Base-by-base conservation (phyloP, 164 flowering plant genomes). In the Echeveria elegans region DNA sequence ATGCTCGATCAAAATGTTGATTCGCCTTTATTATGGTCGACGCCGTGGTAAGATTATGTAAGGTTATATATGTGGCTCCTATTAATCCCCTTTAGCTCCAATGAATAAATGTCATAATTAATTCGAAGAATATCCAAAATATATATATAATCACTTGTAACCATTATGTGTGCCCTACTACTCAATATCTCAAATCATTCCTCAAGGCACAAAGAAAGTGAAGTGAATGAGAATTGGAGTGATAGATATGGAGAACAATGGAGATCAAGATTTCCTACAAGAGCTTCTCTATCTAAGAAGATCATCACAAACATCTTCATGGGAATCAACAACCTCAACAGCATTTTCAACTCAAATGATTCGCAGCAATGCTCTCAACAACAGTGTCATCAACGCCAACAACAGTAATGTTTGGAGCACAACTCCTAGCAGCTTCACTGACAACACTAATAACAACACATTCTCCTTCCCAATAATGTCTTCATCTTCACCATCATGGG, bases 201-300 rank as follows among this genome's bases (percentile, higher is more conserved):
- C 7, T 50, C 26, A 50, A 50, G 56, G 56, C 28, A 7, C 5
- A 50, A 5, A 50, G 21, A n/a, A n/a, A n/a, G n/a, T 19, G 21
- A 21, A n/a, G 19, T 1, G n/a, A 14, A 4, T 45, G 5, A 15
- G 4, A 45, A 3, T 45, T 45, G 50, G 16, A 45, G 50, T n/a
- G 28, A 23, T 30, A 53, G 60, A 2, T 15, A 85, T 85, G 89
- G 89, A 81, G 79, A 29, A 76, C 6, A 74, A 72, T 69, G 85
- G 74, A 30, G 70, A 85, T 34, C 37, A 34, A 47, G 80, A 67
- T 15, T 80, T 81, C 75, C 65, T 82, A 6, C 84, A 81, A 69
- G 86, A 83, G 50, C 64, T 84, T 7, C 34, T 79, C 29, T 77
- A 77, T 59, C 70, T 78, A 34, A 75, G n/a, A n/a, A n/a, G 78